Evolutionary conservation across 1,139 yeast species (phyloP), one percentile per base, ranked within the genome.

Genomic region (Nakaseomyces sp.): DNA sequence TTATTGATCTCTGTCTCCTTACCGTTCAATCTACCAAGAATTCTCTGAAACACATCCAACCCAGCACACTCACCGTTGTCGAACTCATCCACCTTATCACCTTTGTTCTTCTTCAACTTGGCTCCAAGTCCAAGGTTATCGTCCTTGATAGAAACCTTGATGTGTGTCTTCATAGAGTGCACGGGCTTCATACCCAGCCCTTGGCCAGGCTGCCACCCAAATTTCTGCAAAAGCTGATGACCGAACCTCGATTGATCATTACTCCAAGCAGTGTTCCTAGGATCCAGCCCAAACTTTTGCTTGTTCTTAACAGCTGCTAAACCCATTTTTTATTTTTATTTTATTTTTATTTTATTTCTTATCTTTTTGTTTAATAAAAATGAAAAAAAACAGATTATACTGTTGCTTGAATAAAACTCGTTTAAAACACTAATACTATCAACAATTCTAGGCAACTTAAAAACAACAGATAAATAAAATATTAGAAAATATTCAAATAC

Each of bases 251-350:
- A 70, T 0, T 84, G 82, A 56, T 91, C 79, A 60, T 88, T 87
- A 28, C 96, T 84, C 99, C 99, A 91, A 52, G 79, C 76, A 3
- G 96, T 88, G 58, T 91, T 91, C 57, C 97, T 72, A 15, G 98
- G 99, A 66, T 91, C 99, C 40, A 73, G 67, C 13, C 97, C 96
- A 63, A 89, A 84, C 57, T 93, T 76, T 57, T 86, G 95, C 58
- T 84, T 87, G 19, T 75, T 78, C 61, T 79, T 83, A 3, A 81
- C 74, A 6, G 88, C 97, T 35, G 97, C 95, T 52, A 91, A 75
- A 43, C 98, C 98, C 95, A 86, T 43, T 13, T 12, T 32, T 10
- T 9, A 3, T 3, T 26, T 3, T 2, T 22, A n/a, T n/a, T n/a
- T n/a, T n/a, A 22, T 22, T 22, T 22, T 22, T 22, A 22, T 22